A percentile compares a stretch with the other conserved stretches of the same genome.
Evolutionary conservation across 129 eudicot genomes (phyloP).

Genomic region (Logfia minima): DNA sequence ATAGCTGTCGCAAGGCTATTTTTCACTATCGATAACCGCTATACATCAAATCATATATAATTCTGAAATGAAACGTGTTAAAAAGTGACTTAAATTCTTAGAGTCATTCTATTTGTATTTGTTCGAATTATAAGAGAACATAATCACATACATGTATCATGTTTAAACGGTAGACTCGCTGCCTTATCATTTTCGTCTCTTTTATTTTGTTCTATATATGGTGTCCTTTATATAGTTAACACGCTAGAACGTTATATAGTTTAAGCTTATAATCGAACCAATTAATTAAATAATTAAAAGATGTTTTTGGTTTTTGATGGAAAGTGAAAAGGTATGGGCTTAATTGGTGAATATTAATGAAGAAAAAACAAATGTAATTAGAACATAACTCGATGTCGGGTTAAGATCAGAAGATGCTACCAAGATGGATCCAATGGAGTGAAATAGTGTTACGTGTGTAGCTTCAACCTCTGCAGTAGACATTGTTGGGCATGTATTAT

Average conservation of each 20-base stretch:
- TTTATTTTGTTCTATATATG: constrained; percentile 2
- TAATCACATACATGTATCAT: not conserved
- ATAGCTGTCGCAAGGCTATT: constrained; percentile 23
- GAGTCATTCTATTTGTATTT: too few relatives aligned
- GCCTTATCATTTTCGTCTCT: constrained; percentile 6
- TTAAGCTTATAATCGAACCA: too few relatives aligned
- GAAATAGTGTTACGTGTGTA: constrained; percentile 38
- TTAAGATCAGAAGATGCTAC: constrained; percentile 15
- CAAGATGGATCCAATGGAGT: constrained; percentile 42
- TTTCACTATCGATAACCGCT: constrained; percentile 28
- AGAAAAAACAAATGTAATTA: not conserved
- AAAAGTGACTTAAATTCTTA: too few relatives aligned
- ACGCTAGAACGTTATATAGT: too few relatives aligned
- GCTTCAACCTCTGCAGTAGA: constrained; percentile 33
- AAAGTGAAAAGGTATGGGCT: constrained; percentile 16
- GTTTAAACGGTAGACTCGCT: not conserved
- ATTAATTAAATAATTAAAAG: too few relatives aligned
- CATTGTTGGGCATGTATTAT: constrained; percentile 40
- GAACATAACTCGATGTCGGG: constrained; percentile 20
- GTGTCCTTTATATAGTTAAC: not conserved
- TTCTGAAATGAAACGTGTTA: too few relatives aligned
- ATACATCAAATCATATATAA: not conserved
- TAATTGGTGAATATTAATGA: not conserved
- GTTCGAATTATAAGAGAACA: not conserved
- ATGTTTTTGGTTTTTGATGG: constrained; percentile 10